phyloP scores from a whole-genome alignment of 2,329 filamentous ascomycete genomes.

The Hansfordia pulvinata region DNA sequence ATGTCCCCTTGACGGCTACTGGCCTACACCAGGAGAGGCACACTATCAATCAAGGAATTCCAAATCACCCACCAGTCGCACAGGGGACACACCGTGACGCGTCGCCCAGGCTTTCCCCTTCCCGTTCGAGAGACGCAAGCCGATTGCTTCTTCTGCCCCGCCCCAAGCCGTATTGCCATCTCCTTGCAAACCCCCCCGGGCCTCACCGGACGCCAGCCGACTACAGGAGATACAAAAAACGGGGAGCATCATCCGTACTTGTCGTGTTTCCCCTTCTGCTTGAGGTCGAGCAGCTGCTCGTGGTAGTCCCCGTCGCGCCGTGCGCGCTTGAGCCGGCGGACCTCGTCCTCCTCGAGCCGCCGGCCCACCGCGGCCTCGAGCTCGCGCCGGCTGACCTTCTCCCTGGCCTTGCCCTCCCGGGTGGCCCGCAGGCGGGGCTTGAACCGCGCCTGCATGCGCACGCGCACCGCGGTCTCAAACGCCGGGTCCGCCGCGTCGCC shows the following conservation, averaged over 20 bases:
- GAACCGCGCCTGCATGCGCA: conserved; percentile 92
- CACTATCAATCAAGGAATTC: too few species aligned
- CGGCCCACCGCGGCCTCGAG: conserved; percentile 71
- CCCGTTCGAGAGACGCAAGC: too few species aligned
- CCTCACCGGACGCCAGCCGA: too few species aligned
- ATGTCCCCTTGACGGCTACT: too few species aligned
- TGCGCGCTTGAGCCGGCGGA: conserved; percentile 69
- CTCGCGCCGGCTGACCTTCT: conserved; percentile 78
- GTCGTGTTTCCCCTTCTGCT: conserved; percentile 87
- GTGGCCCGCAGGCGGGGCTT: conserved; percentile 69
- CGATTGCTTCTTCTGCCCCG: too few species aligned
- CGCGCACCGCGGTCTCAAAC: conserved; percentile 59
- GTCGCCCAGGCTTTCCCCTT: conserved; percentile 2
- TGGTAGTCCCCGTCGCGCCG: conserved; percentile 81
- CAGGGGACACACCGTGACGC: conserved; percentile 8
- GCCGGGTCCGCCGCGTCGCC: conserved; percentile 58
- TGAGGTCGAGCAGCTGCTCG: conserved; percentile 72
- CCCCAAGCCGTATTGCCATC: too few species aligned
- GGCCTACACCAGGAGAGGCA: too few species aligned
- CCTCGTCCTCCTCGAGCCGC: conserved; percentile 70
- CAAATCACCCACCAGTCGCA: too few species aligned
- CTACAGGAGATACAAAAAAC: conserved; percentile 4
- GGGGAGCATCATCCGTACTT: conserved; percentile 48
- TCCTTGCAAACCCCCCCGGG: too few species aligned
- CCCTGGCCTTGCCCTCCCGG: conserved; percentile 70